Conservation (phyloP, 495 filamentous ascomycete genomes). For the Chaetomium cochliodes region DNA sequence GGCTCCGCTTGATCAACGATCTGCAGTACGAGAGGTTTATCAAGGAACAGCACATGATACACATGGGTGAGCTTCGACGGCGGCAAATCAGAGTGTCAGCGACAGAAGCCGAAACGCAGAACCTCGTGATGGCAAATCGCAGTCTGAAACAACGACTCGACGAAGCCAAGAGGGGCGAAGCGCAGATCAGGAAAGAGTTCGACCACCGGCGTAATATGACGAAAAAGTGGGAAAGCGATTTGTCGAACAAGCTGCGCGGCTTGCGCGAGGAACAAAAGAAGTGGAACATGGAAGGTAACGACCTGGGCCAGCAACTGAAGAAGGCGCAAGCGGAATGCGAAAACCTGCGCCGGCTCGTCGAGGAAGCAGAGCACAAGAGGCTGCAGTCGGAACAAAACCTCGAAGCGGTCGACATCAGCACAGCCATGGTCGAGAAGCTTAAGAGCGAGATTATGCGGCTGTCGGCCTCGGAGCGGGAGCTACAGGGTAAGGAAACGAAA, state of each 20-base stretch:
- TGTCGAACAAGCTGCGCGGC: conserved; percentile 56
- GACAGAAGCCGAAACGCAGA: conserved; percentile 72
- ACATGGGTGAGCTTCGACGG: conserved; percentile 68
- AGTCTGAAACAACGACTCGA: conserved; percentile 65
- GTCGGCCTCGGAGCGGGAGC: conserved; percentile 53
- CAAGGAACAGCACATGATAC: conserved; percentile 70
- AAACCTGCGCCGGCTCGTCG: conserved; percentile 56
- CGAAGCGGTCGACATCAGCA: conserved; percentile 55
- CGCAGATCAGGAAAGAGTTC: conserved; percentile 62
- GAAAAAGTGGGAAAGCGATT: conserved; percentile 68
- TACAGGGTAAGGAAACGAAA: conserved; percentile 58
- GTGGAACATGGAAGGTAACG: conserved; percentile 55
- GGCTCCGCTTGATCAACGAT: conserved; percentile 67
- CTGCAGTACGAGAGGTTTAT: conserved; percentile 75
- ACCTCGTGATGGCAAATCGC: conserved; percentile 69
- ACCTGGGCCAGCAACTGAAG: conserved; percentile 54
- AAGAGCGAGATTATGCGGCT: conserved; percentile 57
- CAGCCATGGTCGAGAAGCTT: conserved; percentile 60
- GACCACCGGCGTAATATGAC: conserved; percentile 61
- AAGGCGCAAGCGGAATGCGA: conserved; percentile 53
- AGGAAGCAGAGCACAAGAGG: conserved; percentile 60
- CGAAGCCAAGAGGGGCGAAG: conserved; percentile 62
- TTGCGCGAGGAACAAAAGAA: conserved; percentile 67
- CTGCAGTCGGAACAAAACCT: conserved; percentile 58
- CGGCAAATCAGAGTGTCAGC: conserved; percentile 67